Percentiles rank a stretch among this genome's conserved stretches.
These are phyloP conservation scores for Dactylellina cionopaga DNA, from an alignment of 2,329 filamentous ascomycete genomes.

Conservation along the genomic window DNA sequence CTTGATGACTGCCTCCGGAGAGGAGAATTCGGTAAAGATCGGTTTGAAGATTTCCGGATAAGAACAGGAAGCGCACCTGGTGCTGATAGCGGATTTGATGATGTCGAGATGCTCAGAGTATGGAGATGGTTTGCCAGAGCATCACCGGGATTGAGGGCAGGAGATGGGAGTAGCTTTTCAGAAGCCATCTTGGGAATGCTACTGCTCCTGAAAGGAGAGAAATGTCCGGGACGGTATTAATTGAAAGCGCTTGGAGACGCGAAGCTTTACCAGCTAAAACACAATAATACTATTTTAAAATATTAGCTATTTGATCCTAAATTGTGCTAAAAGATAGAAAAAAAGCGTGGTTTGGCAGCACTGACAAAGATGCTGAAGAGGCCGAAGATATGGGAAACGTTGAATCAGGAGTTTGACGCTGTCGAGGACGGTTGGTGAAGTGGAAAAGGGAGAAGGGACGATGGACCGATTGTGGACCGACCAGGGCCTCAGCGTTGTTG, in stretches of 20 bases:
- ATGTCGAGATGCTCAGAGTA: slow-evolving; percentile 30
- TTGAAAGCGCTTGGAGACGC: neutral
- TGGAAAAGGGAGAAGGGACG: too few species aligned
- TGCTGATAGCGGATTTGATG: slow-evolving; percentile 1
- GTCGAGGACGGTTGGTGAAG: too few species aligned
- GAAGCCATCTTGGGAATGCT: slow-evolving; percentile 8
- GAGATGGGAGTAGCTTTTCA: slow-evolving; percentile 35
- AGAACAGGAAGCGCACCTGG: slow-evolving; percentile 29
- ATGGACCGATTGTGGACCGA: too few species aligned
- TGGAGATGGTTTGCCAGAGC: slow-evolving; percentile 36
- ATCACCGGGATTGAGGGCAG: slow-evolving; percentile 31
- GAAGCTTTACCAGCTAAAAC: too few species aligned
- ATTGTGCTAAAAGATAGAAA: too few species aligned
- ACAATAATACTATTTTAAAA: too few species aligned
- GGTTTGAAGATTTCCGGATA: slow-evolving; percentile 35
- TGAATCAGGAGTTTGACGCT: too few species aligned
- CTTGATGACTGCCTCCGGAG: slow-evolving; percentile 40
- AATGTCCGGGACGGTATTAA: neutral
- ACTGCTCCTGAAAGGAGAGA: neutral
- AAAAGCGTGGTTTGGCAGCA: too few species aligned
- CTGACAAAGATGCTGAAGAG: too few species aligned
- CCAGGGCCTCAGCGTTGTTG: neutral
- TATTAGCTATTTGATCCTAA: too few species aligned
- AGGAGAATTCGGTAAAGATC: slow-evolving; percentile 44
- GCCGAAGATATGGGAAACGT: too few species aligned